Base-by-base conservation (phyloP, 1,284 basidiomycete species). In the Violaceomyces palustris region DNA sequence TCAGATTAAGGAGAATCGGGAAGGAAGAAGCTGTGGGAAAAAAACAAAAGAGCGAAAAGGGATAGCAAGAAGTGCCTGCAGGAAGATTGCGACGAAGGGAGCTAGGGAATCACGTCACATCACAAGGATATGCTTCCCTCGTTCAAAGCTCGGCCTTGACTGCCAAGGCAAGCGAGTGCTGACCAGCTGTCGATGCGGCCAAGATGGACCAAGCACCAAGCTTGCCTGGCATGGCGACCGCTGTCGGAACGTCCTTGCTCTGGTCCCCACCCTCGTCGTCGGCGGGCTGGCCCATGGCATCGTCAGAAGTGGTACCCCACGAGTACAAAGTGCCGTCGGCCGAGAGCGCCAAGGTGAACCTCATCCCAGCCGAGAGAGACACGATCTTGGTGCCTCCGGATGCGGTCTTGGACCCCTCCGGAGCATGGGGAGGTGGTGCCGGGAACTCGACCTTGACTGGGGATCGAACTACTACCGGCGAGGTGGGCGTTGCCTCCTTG, bases 261-360 rank as follows among this genome's bases (percentile, higher is more conserved):
- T 67, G 68, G 35, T 76, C 72, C 11, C 76, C 78, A 18, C 63
- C 61, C 24, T 47, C 56, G 2, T 50, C 42, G 10, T 60, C 63
- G 2, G 61, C 54, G 1, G 63, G 63, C 29, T 78, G 74, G 21
- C 78, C 78, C n/a, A 79, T 72, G 57, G 79, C 76, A 40, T 71
- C 74, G 43, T 62, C 54, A 19, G 83, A 81, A 17, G 88, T 87
- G 55, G 86, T 82, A 35, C 89, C 89, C 89, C 89, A 93, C 29
- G 83, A 79, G 70, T 88, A 91, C 51, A 88, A 76, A 22, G 85
- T 84, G 10, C 89, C 89, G 32, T 80, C 83, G 42, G 77, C 75
- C 14, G 86, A 86, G 35, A 91, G 80, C 3, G 87, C 90, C 50
- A 91, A 79, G 62, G 85, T 90, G 73, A 87, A 87, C 62, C 88